A percentile compares a stretch with the other conserved stretches of the same genome.
These are phyloP conservation scores for Amylostereum areolatum DNA, from an alignment of 1,284 basidiomycete genomes.

Conservation along the genomic window DNA sequence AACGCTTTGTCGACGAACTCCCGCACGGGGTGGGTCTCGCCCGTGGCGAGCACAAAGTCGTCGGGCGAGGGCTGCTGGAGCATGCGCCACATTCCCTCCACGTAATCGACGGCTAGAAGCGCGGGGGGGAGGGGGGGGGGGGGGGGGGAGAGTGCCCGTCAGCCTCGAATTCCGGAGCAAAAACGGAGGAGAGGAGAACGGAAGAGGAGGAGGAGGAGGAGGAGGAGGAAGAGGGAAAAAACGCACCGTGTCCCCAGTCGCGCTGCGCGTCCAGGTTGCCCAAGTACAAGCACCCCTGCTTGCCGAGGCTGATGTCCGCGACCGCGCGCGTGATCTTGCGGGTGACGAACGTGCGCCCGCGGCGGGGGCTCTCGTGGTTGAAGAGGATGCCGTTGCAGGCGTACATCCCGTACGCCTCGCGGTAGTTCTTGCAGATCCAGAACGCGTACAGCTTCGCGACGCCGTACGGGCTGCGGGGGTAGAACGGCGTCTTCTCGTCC, in stretches of 20 bases:
- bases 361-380: constrained; percentile 90
- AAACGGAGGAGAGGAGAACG: neutral
- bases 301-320: constrained; percentile 82
- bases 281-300: constrained; percentile 82
- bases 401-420: constrained; percentile 90
- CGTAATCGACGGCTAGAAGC: constrained; percentile 70
- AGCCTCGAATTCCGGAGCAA: neutral
- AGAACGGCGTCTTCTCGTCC: constrained; percentile 89
- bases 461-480: constrained; percentile 88
- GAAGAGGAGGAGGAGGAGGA: neutral
- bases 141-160: neutral
- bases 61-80: constrained; percentile 77
- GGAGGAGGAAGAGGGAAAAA: constrained; percentile 13
- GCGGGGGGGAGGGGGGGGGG: no score
- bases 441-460: constrained; percentile 86
- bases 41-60: constrained; percentile 89
- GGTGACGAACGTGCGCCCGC: constrained; percentile 90
- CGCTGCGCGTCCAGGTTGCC: constrained; percentile 88
- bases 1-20: constrained; percentile 89
- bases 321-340: constrained; percentile 87
- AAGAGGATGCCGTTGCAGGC: constrained; percentile 89
- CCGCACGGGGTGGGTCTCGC: constrained; percentile 86
- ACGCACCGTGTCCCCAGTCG: constrained; percentile 87
- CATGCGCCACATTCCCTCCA: constrained; percentile 95
- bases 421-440: constrained; percentile 89